Evolutionary conservation across 768 basidiomycete genomes (phyloP).

Genomic region (Mycena maculata): DNA sequence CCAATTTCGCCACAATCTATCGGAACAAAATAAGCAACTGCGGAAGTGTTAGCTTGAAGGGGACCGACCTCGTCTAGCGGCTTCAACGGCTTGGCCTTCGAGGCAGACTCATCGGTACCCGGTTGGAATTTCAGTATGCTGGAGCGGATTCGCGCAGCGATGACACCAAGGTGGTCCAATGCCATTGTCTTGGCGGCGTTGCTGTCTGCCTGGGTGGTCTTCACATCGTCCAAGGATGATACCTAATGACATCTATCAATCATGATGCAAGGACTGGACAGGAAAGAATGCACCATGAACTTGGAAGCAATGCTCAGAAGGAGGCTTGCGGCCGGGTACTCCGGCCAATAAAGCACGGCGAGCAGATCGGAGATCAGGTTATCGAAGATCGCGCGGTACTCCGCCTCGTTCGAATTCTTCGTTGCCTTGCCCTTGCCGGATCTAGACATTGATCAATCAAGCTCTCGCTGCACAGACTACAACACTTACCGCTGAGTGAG

Average conservation of each 20-base stretch:
- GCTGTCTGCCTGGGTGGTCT: conserved; percentile 74
- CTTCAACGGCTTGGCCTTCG: conserved; percentile 55
- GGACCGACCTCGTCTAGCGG: conserved; percentile 78
- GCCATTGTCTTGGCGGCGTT: conserved; percentile 92
- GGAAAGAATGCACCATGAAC: conserved; percentile 74
- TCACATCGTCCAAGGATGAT: conserved; percentile 84
- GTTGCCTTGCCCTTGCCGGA: conserved; percentile 89
- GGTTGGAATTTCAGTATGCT: conserved; percentile 62
- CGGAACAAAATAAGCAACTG: background rate
- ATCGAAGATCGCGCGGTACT: conserved; percentile 94
- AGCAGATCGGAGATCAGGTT: conserved; percentile 90
- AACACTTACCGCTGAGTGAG: conserved; percentile 70
- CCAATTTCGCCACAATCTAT: conserved; percentile 65
- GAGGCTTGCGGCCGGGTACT: conserved; percentile 95
- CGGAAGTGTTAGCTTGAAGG: background rate
- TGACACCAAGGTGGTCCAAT: conserved; percentile 93
- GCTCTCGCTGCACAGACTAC: background rate
- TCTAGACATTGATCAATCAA: conserved; percentile 48
- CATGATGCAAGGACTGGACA: background rate
- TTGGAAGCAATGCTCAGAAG: conserved; percentile 84
- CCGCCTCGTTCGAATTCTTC: conserved; percentile 93
- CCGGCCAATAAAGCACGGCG: conserved; percentile 91
- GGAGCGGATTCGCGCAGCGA: conserved; percentile 83
- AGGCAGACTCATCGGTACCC: conserved; percentile 39
- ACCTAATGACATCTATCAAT: conserved; percentile 59